A percentile compares a stretch with the other conserved stretches of the same genome.
These are phyloP conservation scores for Citrus maxima DNA, from an alignment of 345 rosid genomes.

Conservation along the genomic window DNA sequence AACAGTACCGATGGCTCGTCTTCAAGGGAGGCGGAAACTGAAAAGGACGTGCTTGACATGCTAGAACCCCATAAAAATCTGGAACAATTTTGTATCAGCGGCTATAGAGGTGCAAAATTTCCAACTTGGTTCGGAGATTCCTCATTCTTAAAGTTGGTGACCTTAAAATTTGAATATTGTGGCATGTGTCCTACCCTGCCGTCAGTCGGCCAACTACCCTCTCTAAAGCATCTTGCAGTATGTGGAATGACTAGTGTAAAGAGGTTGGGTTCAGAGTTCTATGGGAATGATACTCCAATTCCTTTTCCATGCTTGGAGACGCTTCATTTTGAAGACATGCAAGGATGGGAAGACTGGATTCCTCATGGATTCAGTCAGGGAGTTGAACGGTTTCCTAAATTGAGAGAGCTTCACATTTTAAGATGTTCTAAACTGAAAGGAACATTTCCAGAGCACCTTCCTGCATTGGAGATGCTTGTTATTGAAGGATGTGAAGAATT, in stretches of 20 bases:
- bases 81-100: neutral
- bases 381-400: slow-evolving; percentile 24
- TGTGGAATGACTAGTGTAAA: neutral
- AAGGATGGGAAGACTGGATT: slow-evolving; percentile 33
- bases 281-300: neutral
- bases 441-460: no score
- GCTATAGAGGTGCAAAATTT: neutral
- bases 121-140: slow-evolving; percentile 20
- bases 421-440: no score
- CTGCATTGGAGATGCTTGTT: no score
- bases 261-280: neutral
- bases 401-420: slow-evolving; percentile 23
- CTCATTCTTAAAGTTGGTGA: neutral
- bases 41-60: neutral
- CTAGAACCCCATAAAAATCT: neutral
- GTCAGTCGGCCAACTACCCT: neutral
- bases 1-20: no score
- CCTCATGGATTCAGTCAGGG: neutral
- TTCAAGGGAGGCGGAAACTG: neutral
- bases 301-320: slow-evolving; percentile 7
- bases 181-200: slow-evolving; percentile 1
- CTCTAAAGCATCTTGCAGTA: neutral
- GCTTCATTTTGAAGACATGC: slow-evolving; percentile 18
- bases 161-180: neutral
- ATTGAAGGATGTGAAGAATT: neutral